Evolutionary conservation across 345 rosid genomes (phyloP).

Genomic region (Ricinus communis): DNA sequence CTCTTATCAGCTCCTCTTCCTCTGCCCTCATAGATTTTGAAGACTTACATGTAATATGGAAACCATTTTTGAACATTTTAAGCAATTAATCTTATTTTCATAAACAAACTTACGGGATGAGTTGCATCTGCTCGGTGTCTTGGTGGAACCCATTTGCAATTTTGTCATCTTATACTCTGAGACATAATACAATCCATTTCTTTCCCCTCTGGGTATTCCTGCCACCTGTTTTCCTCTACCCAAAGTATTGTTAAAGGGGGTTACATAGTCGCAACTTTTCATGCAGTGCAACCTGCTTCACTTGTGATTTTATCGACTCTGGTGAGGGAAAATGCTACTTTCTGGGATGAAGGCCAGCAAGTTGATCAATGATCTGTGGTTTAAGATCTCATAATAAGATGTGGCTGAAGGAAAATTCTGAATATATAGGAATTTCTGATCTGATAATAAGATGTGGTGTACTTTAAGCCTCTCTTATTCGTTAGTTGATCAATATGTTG

Average conservation of each 20-base stretch:
- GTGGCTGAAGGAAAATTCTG: not conserved
- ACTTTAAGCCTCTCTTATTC: not conserved
- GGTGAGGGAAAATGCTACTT: too few species aligned
- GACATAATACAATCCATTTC: not conserved
- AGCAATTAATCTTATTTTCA: not conserved
- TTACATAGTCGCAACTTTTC: too few species aligned
- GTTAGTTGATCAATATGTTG: slow-evolving; percentile 3
- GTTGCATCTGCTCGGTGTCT: not conserved
- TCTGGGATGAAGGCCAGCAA: too few species aligned
- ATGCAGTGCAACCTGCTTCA: too few species aligned
- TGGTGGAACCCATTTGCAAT: not conserved
- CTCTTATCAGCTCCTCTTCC: not conserved
- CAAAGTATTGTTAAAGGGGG: too few species aligned
- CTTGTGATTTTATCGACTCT: too few species aligned
- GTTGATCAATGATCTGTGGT: too few species aligned
- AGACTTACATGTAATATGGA: not conserved
- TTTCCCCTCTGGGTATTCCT: not conserved
- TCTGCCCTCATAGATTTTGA: not conserved
- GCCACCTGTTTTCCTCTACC: not conserved
- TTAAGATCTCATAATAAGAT: too few species aligned
- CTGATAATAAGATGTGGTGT: not conserved
- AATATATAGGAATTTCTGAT: not conserved
- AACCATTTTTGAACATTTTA: not conserved
- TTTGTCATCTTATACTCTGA: not conserved
- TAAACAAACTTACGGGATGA: not conserved